Evolutionary conservation across 768 basidiomycete genomes (phyloP).

Genomic region (Leccinum broughii): DNA sequence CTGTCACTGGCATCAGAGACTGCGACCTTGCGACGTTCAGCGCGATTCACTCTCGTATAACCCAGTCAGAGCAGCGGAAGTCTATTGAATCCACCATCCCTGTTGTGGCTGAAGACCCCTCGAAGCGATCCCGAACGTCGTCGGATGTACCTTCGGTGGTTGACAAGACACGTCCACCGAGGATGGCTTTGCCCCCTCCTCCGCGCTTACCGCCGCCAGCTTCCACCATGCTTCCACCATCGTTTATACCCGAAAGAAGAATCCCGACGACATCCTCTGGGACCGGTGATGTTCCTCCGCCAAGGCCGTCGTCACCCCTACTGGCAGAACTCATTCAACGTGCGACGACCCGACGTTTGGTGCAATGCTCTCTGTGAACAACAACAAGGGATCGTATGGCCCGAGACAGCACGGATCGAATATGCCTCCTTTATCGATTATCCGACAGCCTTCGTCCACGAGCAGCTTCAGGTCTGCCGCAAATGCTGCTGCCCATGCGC

Average conservation of each 20-base stretch:
- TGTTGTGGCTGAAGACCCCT: constrained; percentile 47
- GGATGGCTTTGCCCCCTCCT: constrained; percentile 81
- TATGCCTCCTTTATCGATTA: constrained; percentile 66
- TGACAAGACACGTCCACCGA: constrained; percentile 83
- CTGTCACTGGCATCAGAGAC: constrained; percentile 50
- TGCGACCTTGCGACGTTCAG: constrained; percentile 47
- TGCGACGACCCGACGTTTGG: constrained; percentile 83
- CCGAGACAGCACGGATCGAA: constrained; percentile 70
- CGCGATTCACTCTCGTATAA: constrained; percentile 47
- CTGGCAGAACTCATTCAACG: constrained; percentile 91
- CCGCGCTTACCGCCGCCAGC: constrained; percentile 74
- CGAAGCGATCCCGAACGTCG: constrained; percentile 58
- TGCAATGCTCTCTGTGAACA: constrained; percentile 56
- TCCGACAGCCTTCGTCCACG: constrained; percentile 75
- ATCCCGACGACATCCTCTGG: constrained; percentile 43
- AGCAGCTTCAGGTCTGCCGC: constrained; percentile 81
- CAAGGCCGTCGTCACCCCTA: constrained; percentile 89
- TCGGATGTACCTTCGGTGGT: constrained; percentile 55
- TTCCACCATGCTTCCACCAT: constrained; percentile 70
- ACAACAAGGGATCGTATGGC: constrained; percentile 47
- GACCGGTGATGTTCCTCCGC: constrained; percentile 66
- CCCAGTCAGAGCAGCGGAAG: constrained; percentile 60
- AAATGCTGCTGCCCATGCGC: constrained; percentile 55
- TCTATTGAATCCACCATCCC: constrained; percentile 74
- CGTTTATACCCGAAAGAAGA: constrained; percentile 72